Evolutionary conservation across 2,329 filamentous ascomycete genomes (phyloP).

Genomic region (Claviceps africana): DNA sequence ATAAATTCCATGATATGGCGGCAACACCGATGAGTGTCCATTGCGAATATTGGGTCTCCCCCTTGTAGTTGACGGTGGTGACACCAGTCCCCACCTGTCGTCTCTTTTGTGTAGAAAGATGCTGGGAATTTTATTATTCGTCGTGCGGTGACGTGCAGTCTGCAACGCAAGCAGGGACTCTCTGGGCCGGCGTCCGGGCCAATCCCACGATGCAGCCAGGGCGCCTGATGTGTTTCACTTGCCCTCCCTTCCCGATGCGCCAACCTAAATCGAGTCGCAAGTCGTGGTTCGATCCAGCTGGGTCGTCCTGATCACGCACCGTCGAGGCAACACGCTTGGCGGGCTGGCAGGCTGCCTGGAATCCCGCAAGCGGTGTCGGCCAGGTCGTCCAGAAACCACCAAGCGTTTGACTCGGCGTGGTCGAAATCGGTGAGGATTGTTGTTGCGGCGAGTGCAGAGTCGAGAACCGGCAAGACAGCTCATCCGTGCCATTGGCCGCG

Average conservation of each 20-base stretch:
- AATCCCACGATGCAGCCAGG: slow-evolving; percentile 2
- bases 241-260: slow-evolving; percentile 2
- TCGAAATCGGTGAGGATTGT: slow-evolving; percentile 2
- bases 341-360: background rate
- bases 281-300: slow-evolving; percentile 1
- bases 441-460: background rate
- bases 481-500: slow-evolving; percentile 2
- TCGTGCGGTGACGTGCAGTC: slow-evolving; percentile 4
- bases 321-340: background rate
- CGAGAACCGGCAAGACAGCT: background rate
- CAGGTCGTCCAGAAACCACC: background rate
- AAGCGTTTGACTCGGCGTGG: background rate
- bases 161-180: slow-evolving; percentile 1
- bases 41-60: background rate
- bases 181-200: background rate
- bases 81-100: background rate
- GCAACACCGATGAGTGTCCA: background rate
- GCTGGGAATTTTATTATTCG: background rate
- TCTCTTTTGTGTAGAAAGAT: slow-evolving; percentile 1
- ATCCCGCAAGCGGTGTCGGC: background rate
- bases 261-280: background rate
- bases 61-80: background rate
- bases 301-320: background rate
- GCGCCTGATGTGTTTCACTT: slow-evolving; percentile 5
- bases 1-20: background rate